Base-by-base conservation (phyloP, 2,329 filamentous ascomycete species). In the Cyanodermella asteris region DNA sequence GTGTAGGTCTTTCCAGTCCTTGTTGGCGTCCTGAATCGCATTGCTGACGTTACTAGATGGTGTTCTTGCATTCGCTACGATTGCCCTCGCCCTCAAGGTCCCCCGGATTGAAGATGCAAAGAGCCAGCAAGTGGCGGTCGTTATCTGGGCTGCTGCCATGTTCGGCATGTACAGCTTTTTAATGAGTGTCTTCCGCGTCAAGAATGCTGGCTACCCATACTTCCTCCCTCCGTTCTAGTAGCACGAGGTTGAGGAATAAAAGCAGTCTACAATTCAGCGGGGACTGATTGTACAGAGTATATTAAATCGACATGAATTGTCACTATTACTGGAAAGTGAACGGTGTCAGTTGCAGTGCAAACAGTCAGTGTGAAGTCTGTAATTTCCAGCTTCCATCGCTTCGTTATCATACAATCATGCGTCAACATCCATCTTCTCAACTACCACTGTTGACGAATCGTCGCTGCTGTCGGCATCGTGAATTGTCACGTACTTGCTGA, bases 151-250 rank as follows among this genome's bases (percentile, higher is more conserved):
- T 12, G 65, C 56, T 22, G 55, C 87, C 16, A 52, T 93, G 28
- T 70, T 91, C 38, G 52, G 75, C 34, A 68, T 81, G 52, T 94
- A 94, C 59, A 91, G 82, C 55, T 87, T 91, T 53, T 59, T 97
- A 34, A 64, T 97, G 36, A 93, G 77, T 50, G 60, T 91, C 34
- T 97, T 97, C 64, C 70, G 82, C 40, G 59, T 75, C 40, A 97
- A 97, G 70, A 97, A 94, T 45, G 70, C 71, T 17, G 80, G 80
- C 13, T 97, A 97, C 51, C 82, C 82, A 10, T 93, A 94, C 53
- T 81, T 71, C 43, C 61, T 97, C 32, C 87, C 87, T 28, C 87
- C 87, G 7, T 94, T 97, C 50, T 72, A 58, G n/a, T n/a, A n/a
- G n/a, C n/a, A n/a, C n/a, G n/a, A n/a, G n/a, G n/a, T n/a, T n/a